Evolutionary conservation across 2,329 filamentous ascomycete genomes (phyloP), one percentile per base, ranked within the genome.

Genomic region (Cladorrhinum sp.): DNA sequence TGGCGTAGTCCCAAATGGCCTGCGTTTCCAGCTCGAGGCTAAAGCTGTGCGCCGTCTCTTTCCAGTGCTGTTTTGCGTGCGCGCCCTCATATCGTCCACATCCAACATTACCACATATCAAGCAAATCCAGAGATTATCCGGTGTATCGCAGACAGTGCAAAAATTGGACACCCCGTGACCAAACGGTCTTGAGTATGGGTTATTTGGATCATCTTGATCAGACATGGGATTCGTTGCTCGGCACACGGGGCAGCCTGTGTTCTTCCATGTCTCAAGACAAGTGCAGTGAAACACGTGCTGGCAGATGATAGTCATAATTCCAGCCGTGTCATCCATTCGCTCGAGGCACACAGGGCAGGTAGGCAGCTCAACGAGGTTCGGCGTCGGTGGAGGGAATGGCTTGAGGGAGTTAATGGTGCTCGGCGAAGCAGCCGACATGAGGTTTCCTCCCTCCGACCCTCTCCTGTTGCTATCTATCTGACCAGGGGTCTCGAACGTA

Each of bases 271-370:
- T 98, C 70, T 96, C 91, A 0, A 99, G 81, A 75, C 95, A 99
- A 1, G 89, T 93, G 72, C 95, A 98, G 73, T 99, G 95, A 72
- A 99, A 99, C 55, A 98, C 92, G 70, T 99, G 95, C 70, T 98
- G 93, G 72, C 95, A 99, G 27, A 96, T 88, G 45, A 98, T 98
- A 0, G 95, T 99, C 71, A 99, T 85, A 2, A 99, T 80, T 0
- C 95, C 95, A 0, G 92, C 96, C 0, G 93, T 97, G 73, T 98
- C 93, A 70, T 99, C 95, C 95, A 99, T 99, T 52, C 93, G 88
- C 74, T 99, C 95, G 4, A 99, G 82, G 67, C 95, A 99, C 9
- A 99, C 95, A 0, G 95, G 93, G 66, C 95, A 99, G 1, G 95
- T 98, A 1, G 95, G 95, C 12, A 99, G 79, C 76, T 99, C 95